These are phyloP conservation scores for Moringa oleifera DNA, from an alignment of 345 rosid genomes.

Conservation along the genomic window DNA sequence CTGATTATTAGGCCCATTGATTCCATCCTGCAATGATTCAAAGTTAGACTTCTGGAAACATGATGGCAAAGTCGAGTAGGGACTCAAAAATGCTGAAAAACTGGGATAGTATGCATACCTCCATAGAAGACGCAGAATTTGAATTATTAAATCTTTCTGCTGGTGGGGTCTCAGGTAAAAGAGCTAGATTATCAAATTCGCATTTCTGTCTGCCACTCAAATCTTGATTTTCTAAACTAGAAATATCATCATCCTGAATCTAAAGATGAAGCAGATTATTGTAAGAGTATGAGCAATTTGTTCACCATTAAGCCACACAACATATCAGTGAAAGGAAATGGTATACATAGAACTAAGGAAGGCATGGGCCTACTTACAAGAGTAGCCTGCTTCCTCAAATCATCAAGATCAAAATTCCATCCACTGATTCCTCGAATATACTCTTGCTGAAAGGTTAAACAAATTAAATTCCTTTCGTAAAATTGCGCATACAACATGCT, in stretches of 20 bases:
- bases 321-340: neutral
- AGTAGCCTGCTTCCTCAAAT: constrained; percentile 68
- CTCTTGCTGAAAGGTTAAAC: constrained; percentile 50
- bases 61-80: neutral
- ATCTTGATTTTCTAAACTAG: neutral
- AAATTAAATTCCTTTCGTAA: neutral
- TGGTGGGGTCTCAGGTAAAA: neutral
- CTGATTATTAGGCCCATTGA: constrained; percentile 33
- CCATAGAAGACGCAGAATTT: constrained; percentile 25
- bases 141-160: neutral
- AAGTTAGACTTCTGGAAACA: neutral
- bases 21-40: constrained; percentile 34
- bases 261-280: neutral
- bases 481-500: neutral
- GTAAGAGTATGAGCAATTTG: neutral
- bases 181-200: neutral
- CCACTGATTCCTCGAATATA: constrained; percentile 77
- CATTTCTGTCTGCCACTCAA: neutral
- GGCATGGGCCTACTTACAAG: constrained; percentile 34
- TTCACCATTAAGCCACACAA: no score
- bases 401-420: constrained; percentile 85
- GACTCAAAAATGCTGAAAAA: neutral
- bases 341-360: neutral
- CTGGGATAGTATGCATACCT: constrained; percentile 20
- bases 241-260: neutral